Evolutionary conservation across 2,329 filamentous ascomycete genomes (phyloP), one percentile per base, ranked within the genome.

Genomic region (Fusarium vanettenii): DNA sequence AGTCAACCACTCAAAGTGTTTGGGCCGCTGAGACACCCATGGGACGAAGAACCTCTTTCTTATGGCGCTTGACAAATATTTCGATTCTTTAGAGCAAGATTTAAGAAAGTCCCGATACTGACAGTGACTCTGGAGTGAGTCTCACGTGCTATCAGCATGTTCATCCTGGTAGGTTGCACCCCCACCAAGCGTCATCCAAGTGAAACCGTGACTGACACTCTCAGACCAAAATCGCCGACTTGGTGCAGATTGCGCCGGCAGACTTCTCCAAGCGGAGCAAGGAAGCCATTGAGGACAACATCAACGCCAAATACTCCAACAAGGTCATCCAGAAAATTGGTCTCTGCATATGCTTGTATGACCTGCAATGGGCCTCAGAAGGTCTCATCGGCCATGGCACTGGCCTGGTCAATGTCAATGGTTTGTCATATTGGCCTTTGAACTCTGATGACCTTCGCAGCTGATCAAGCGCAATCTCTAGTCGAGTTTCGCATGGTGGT

Each of bases 271-370:
- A 97, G 83, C 88, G 91, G 70, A 97, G 94, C 80, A 89, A 91
- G 35, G 90, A 95, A 73, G 95, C 95, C 1, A 94, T 99, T 73
- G 95, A 98, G 84, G 95, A 99, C 85, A 97, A 97, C 79, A 97
- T 99, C 85, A 98, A 99, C 82, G 89, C 92, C 73, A 99, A 99
- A 85, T 99, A 98, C 84, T 92, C 96, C 69, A 98, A 99, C 85
- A 41, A 93, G 89, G 93, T 95, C 25, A 95, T 99, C 71, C 96
- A 98, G 81, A 97, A 97, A 80, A 92, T 98, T 69, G 97, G 97
- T 13, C 91, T 99, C 5, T 98, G 95, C 80, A 93, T 99, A 77
- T 96, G 94, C 81, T 91, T 99, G 78, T 98, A 97, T 85, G 97
- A 98, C 81, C 87, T 99, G 14, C 86, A 97, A 7, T 94, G 93